Evolutionary conservation across 805 yeast genomes (phyloP).

Genomic region (Lachancea fermentati): DNA sequence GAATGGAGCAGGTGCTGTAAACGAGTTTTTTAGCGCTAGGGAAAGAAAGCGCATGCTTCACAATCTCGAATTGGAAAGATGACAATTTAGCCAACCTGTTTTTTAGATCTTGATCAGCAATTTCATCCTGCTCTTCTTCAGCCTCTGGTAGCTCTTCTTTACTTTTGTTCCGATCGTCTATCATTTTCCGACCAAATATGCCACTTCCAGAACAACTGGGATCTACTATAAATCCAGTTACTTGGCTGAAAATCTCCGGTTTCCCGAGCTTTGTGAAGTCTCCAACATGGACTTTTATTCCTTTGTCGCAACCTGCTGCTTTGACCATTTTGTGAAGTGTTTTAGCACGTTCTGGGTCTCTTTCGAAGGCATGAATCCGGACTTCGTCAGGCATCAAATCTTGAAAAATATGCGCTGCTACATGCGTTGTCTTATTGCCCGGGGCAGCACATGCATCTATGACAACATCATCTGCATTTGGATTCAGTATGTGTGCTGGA

Average conservation of each 20-base stretch:
- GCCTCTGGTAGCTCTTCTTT: conserved; percentile 13
- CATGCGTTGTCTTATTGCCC: conserved; percentile 94
- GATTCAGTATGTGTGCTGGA: conserved; percentile 79
- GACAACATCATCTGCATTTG: conserved; percentile 52
- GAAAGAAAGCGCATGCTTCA: conserved; percentile 80
- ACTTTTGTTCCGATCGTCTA: conserved; percentile 38
- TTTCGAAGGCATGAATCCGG: conserved; percentile 76
- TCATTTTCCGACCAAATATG: conserved; percentile 81
- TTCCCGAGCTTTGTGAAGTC: conserved; percentile 37
- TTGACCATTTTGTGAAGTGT: conserved; percentile 71
- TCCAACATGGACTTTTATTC: conserved; percentile 46
- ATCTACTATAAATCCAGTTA: conserved; percentile 83
- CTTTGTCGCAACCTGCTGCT: conserved; percentile 58
- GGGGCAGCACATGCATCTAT: conserved; percentile 98
- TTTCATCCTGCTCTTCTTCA: conserved; percentile 20
- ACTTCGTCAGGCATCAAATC: conserved; percentile 12
- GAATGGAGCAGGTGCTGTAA: conserved; percentile 93
- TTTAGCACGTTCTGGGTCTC: conserved; percentile 67
- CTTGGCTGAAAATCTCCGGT: conserved; percentile 52
- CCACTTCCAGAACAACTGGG: conserved; percentile 99
- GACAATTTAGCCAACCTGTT: conserved; percentile 57
- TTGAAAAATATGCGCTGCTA: conserved; percentile 48
- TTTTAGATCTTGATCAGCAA: conserved; percentile 40
- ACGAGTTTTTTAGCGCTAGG: conserved; percentile 75
- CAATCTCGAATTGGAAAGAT: conserved; percentile 81